Evolutionary conservation across 495 filamentous ascomycete species (phyloP), one percentile per base, ranked within the genome.

Genomic region (Barbatosphaeria neglecta): DNA sequence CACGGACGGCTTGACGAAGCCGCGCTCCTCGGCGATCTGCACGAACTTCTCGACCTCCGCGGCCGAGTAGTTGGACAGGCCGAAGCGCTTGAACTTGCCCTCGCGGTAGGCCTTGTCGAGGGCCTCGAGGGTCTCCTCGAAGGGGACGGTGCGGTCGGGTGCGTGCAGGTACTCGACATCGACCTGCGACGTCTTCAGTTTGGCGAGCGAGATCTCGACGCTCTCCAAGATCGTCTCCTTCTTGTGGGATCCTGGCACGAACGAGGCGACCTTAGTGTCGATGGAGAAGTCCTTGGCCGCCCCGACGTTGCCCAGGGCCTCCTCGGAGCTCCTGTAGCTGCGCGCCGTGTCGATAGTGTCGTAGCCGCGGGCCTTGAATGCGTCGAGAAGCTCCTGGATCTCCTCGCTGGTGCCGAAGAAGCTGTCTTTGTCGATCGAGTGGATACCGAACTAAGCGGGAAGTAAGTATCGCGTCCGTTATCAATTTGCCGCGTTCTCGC

Each of bases 11-110:
- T 66, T 63, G 28, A 72, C 49, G 49, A 58, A 73, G 6, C 59
- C 60, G 6, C 69, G 59, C 19, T 54, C 53, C 20, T 68, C 61
- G 50, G 65, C 70, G 40, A 72, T 64, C 25, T 57, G 44, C 37
- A 70, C 47, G 7, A 72, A 55, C 40, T 69, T 55, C 46, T 65
- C 59, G 4, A 76, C 67, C 49, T 76, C 69, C 3, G 53, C 54
- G 9, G 63, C 58, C 2, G 56, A 55, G 48, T 64, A 74, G 45
- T 74, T 76, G 37, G 68, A 70, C 17, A 74, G 50, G 1, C 74
- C 72, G 24, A 70, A 68, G 24, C 60, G 38, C 33, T 59, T 53
- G 52, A 73, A 70, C 24, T 57, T 62, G 0, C 69, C 67, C 17
- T 63, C 50, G 17, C 54, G 42, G 48, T 65, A 58, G 4, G 64